Base-by-base conservation (phyloP, 345 rosid genomes). In the Citrus maxima region DNA sequence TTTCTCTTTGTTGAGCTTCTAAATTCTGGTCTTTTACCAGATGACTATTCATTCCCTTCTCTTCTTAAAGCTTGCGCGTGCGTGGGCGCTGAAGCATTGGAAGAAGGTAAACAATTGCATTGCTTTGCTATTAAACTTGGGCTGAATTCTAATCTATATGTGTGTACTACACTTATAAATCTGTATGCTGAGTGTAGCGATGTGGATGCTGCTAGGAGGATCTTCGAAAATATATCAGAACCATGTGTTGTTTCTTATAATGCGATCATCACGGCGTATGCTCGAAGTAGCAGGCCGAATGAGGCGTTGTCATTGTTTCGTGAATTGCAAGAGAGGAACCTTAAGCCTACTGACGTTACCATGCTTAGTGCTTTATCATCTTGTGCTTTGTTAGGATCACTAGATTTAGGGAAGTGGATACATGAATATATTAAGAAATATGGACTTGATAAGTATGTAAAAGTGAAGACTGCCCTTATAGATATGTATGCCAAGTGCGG, bases 401-500 rank as follows among this genome's bases (percentile, higher is more conserved):
- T 95, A 68, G 93, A 90, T 73, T 85, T 95, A 68, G 98, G 98
- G 70, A 90, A 88, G 76, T 95, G 98, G 97, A 81, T 95, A 30
- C 95, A 95, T 76, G 89, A 89, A 80, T 89, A 89, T 70, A 89
- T 92, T 69, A 88, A 86, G 86, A 86, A 86, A 70, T 76, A 86
- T 42, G 84, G 88, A 32, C 82, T 81, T 56, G 87, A 87, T 82
- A 71, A 83, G 78, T 86, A 79, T 72, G 82, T 92, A 80, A 93
- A 92, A 64, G 97, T 91, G 77, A 90, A 90, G 70, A 95, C 98
- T 14, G 94, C 95, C 24, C 85, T 91, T 75, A 88, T 95, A 7
- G 94, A 95, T 83, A 93, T 95, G 98, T 93, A 87, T 85, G 93
- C 95, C 0, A 95, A 95, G 82, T 95, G 98, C 16, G 98, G 98